Base-by-base conservation (phyloP, 306 rosid species). In the Vicia faba region DNA sequence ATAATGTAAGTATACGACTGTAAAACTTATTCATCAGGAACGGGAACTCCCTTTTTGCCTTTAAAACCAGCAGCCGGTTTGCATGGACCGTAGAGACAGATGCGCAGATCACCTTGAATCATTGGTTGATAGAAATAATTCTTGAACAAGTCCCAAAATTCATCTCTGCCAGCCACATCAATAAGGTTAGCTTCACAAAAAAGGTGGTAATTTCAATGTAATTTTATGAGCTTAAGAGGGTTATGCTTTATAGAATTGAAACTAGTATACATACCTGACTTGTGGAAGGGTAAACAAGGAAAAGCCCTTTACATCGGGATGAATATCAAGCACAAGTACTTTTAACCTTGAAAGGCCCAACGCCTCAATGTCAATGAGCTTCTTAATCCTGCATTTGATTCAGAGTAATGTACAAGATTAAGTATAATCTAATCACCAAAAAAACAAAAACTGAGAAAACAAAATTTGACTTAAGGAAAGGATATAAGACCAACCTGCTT, bases 271-370 rank as follows among this genome's bases (percentile, higher is more conserved):
- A 8, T 8, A 89, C 98, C 96, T 89, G 91, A 92, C 93, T 92
- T 92, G 98, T 61, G 98, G 98, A 77, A 92, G 95, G 14, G 91
- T 81, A 29, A 87, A 76, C 81, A 88, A 70, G 12, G 97, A 89
- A 74, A 86, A 92, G 28, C 98, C 98, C 86, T 92, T 92, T 2
- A 89, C 88, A 77, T 89, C 96, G 11, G 89, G 86, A 51, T 87
- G 88, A 41, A 84, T 43, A 73, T 92, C 96, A 10, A 92, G 82
- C 41, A 92, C 68, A 49, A 92, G 81, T 23, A 87, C 81, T 40
- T 80, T 72, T 68, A 92, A 64, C 75, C 98, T 84, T 14, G 98
- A 89, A 41, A 92, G 89, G 61, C 89, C 86, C 70, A 92, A 79
- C 1, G 96, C 96, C 75, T 89, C 98, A 0, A 71, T 78, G 66